Base-by-base conservation (phyloP, 192 early-diverging fungal species). In the Linnemannia zychae region DNA sequence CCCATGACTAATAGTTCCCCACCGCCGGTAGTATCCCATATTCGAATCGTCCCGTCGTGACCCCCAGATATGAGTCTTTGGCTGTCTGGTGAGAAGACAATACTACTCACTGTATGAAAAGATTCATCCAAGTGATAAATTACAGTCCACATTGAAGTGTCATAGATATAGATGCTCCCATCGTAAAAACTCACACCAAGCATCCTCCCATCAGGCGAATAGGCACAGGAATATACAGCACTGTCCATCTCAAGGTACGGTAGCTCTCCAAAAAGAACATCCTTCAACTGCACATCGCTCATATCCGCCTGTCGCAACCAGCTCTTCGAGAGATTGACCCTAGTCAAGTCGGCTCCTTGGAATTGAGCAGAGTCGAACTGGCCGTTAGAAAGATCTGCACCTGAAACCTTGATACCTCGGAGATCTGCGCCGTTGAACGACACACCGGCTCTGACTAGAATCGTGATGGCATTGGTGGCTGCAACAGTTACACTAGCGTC, bases 391-490 rank as follows among this genome's bases (percentile, higher is more conserved):
- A 76, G 48, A n/a, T 76, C 75, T 37, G 75, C 75, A 24, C 75
- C 75, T n/a, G 75, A 48, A 68, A 76, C 69, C n/a, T 40, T 38
- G n/a, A n/a, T n/a, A n/a, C n/a, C n/a, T n/a, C n/a, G n/a, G n/a
- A n/a, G n/a, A n/a, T n/a, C n/a, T n/a, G n/a, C n/a, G n/a, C n/a
- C n/a, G n/a, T n/a, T n/a, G n/a, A n/a, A n/a, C n/a, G n/a, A n/a
- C n/a, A n/a, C n/a, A n/a, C n/a, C n/a, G n/a, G n/a, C n/a, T 31
- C 66, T 48, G 48, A 68, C 48, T 44, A 76, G 22, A 7, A 68
- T 76, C 33, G 75, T 76, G 7, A 76, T 68, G 4, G 75, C 75
- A 69, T 68, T 76, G 3, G 75, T 65, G 17, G 75, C 75, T 12
- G 75, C 75, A 7, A 0, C 3, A n/a, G 17, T 24, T 28, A n/a